A percentile compares a stretch with the other conserved stretches of the same genome.
Evolutionary conservation across 352 stramenopile species (phyloP).

Genomic region (Achlya hypogyna): DNA sequence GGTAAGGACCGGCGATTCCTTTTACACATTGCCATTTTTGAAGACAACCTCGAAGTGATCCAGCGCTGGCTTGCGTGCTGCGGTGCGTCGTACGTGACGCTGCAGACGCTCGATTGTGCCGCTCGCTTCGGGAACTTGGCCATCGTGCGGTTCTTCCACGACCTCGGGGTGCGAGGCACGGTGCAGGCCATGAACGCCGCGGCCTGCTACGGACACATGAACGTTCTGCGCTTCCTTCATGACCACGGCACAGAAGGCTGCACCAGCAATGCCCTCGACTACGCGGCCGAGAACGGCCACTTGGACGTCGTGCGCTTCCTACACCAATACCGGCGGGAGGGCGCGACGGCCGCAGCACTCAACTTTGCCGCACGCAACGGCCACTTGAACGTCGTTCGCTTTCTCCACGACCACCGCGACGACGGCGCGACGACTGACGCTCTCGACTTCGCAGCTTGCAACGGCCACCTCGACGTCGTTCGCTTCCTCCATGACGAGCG

Average conservation of each 20-base stretch:
- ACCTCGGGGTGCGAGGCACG: neutral
- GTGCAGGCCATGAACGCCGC: slow-evolving; percentile 24
- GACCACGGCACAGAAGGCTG: slow-evolving; percentile 24
- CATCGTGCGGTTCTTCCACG: slow-evolving; percentile 12
- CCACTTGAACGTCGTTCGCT: slow-evolving; percentile 25
- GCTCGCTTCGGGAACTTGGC: slow-evolving; percentile 2
- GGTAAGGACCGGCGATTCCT: slow-evolving; percentile 13
- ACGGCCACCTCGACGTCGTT: slow-evolving; percentile 17
- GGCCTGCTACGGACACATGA: slow-evolving; percentile 16
- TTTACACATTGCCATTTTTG: slow-evolving; percentile 16
- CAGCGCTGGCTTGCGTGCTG: slow-evolving; percentile 17
- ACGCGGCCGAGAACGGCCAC: slow-evolving; percentile 32
- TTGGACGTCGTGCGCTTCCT: slow-evolving; percentile 35
- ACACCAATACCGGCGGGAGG: slow-evolving; percentile 24
- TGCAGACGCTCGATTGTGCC: slow-evolving; percentile 6
- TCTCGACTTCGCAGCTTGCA: slow-evolving; percentile 23
- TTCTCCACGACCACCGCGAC: slow-evolving; percentile 23
- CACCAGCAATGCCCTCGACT: slow-evolving; percentile 29
- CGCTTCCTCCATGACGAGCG: slow-evolving; percentile 7
- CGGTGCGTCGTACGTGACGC: slow-evolving; percentile 10
- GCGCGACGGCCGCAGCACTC: slow-evolving; percentile 26
- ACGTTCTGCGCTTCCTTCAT: slow-evolving; percentile 24
- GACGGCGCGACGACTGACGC: slow-evolving; percentile 22
- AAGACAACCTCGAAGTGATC: slow-evolving; percentile 4
- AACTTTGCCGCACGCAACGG: slow-evolving; percentile 36